Percentiles rank a stretch among this genome's conserved stretches.
Evolutionary conservation across 83 land plant genomes (phyloP).

Genomic region (Thuja plicata): DNA sequence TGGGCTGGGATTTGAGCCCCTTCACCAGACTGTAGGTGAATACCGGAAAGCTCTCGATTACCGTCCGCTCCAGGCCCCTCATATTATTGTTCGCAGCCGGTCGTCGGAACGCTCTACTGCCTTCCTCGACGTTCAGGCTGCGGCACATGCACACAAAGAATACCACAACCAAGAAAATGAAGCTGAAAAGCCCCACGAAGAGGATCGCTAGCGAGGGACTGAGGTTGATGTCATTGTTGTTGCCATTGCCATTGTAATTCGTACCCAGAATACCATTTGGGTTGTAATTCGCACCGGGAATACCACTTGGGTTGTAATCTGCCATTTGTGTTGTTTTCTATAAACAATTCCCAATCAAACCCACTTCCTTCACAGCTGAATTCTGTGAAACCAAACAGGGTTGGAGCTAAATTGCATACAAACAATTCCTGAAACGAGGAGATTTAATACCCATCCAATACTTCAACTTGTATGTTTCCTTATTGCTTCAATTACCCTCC

Average conservation of each 20-base stretch:
- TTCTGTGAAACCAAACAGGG: too few species aligned
- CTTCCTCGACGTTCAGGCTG: background rate
- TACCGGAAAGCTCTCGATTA: slow-evolving; percentile 29
- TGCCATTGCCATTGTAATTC: background rate
- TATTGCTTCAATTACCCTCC: too few species aligned
- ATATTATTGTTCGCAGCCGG: background rate
- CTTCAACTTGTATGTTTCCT: too few species aligned
- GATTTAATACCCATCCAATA: too few species aligned
- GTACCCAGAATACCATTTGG: background rate
- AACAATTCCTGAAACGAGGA: too few species aligned
- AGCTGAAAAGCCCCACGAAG: background rate
- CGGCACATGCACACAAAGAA: background rate
- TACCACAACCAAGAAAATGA: background rate
- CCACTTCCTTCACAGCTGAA: too few species aligned
- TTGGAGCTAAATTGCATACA: too few species aligned
- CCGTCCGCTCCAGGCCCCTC: slow-evolving; percentile 20
- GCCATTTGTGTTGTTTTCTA: background rate
- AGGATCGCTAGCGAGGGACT: background rate
- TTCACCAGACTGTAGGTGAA: slow-evolving; percentile 28
- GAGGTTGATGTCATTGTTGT: background rate
- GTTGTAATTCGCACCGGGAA: background rate
- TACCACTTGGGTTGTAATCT: background rate
- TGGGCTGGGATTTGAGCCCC: slow-evolving; percentile 8
- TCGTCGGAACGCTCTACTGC: background rate
- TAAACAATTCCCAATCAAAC: too few species aligned